Evolutionary conservation across 2,329 filamentous ascomycete species (phyloP), one percentile per base, ranked within the genome.

Genomic region (Bipolaris oryzae): DNA sequence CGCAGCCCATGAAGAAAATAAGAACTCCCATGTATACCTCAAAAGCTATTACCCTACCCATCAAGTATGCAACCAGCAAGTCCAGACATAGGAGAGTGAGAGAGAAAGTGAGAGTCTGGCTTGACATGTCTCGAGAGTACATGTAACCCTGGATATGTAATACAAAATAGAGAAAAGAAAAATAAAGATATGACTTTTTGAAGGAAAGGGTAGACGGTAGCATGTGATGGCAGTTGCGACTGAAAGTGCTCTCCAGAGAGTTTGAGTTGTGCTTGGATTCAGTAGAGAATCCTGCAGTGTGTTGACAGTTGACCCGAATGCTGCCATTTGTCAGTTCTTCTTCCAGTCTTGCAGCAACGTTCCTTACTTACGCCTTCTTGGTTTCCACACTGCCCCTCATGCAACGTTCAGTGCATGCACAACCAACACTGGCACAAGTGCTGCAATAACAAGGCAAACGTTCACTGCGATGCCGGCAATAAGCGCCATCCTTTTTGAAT

Each of bases 401-500:
- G 61, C 56, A 49, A 38, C 56, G 35, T 61, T 60, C 49, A 66
- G n/a, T 2, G 67, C 67, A 48, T 68, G 62, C 13, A 55, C 55
- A 28, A 68, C 55, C 21, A 71, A 35, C 33, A 74, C 62, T 3
- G 72, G 68, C 9, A 74, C 58, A 16, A 72, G 25, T 20, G 72
- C 70, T 10, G 57, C 64, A 16, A 52, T 51, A 28, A 60, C 53
- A 48, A 72, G 39, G 10, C 60, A 57, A 46, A 72, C 50, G 54
- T 71, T 76, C 46, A 73, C 56, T 43, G 56, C 56, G 25, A 74
- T 63, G n/a, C 71, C 72, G 38, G 63, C 70, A 38, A 65, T 68
- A 9, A 72, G 53, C 16, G 74, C 72, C 44, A 67, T 61, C 38
- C 61, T 56, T 59, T 77, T 77, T n/a, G 74, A 67, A 35, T 58